These are phyloP conservation scores for Heliamphora pulchella DNA, from an alignment of 179 eudicot genomes.

Conservation along the genomic window DNA sequence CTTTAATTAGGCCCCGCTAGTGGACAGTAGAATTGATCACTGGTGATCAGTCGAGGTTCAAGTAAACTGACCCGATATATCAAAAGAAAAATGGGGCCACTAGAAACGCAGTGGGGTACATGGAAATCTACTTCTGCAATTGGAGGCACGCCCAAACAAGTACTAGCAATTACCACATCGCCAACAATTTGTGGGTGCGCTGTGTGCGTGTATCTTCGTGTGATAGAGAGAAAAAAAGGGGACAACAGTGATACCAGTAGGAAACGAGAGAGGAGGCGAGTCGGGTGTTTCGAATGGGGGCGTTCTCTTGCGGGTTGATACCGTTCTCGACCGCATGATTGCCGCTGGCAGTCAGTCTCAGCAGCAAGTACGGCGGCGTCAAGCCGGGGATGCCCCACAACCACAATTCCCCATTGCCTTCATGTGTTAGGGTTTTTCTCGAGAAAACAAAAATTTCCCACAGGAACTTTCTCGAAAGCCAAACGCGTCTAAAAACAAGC, in stretches of 20 bases:
- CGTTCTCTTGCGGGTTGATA: slow-evolving; percentile 10
- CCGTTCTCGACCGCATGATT: slow-evolving; percentile 9
- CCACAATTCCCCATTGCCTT: not conserved
- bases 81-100: too few relatives aligned
- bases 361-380: not conserved
- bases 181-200: too few relatives aligned
- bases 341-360: not conserved
- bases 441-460: not conserved
- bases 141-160: too few relatives aligned
- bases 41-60: too few relatives aligned
- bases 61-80: too few relatives aligned
- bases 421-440: slow-evolving; percentile 11
- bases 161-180: too few relatives aligned
- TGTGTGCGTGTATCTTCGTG: not conserved
- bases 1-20: too few relatives aligned
- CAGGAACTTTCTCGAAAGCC: slow-evolving; percentile 7
- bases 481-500: not conserved
- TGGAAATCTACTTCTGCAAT: too few relatives aligned
- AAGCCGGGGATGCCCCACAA: not conserved
- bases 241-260: slow-evolving; percentile 4
- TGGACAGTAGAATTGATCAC: too few relatives aligned
- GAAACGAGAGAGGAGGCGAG: slow-evolving; percentile 9
- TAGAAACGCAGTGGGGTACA: too few relatives aligned
- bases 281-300: slow-evolving; percentile 4
- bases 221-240: not conserved